A percentile compares a stretch with the other conserved stretches of the same genome.
Evolutionary conservation across 768 basidiomycete species (phyloP).

Genomic region (Lactarius sp.): DNA sequence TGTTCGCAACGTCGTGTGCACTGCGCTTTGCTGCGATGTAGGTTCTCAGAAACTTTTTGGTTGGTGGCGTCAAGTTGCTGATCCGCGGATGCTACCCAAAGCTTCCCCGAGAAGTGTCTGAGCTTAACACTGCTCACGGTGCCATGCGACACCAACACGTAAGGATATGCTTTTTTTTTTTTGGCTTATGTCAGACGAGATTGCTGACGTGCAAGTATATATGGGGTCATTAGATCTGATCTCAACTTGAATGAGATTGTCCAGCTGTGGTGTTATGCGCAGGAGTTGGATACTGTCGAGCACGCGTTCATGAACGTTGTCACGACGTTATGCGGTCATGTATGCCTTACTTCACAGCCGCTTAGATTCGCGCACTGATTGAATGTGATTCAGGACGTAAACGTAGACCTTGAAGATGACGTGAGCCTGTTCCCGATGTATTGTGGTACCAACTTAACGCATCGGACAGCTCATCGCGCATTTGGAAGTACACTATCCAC

Average conservation of each 20-base stretch:
- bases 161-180: background rate
- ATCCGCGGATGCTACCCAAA: background rate
- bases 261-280: constrained; percentile 29
- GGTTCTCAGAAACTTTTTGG: background rate
- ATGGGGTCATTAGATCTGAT: constrained; percentile 2
- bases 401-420: constrained; percentile 23
- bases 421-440: constrained; percentile 1
- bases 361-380: background rate
- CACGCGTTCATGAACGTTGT: constrained; percentile 28
- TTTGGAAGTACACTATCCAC: constrained; percentile 27
- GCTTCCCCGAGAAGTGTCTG: constrained; percentile 26
- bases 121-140: constrained; percentile 23
- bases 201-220: background rate
- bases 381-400: constrained; percentile 13
- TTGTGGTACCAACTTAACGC: background rate
- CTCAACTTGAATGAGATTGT: constrained; percentile 25
- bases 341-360: background rate
- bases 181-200: background rate
- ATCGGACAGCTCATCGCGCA: constrained; percentile 24
- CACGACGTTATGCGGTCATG: constrained; percentile 24
- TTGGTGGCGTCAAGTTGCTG: background rate
- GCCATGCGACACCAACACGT: constrained; percentile 20
- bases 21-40: constrained; percentile 28
- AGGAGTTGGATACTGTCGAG: constrained; percentile 27
- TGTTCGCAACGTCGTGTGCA: constrained; percentile 28